These are phyloP conservation scores for Groenewaldozyma salmanticensis DNA, from an alignment of 805 yeast species.

Conservation along the genomic window DNA sequence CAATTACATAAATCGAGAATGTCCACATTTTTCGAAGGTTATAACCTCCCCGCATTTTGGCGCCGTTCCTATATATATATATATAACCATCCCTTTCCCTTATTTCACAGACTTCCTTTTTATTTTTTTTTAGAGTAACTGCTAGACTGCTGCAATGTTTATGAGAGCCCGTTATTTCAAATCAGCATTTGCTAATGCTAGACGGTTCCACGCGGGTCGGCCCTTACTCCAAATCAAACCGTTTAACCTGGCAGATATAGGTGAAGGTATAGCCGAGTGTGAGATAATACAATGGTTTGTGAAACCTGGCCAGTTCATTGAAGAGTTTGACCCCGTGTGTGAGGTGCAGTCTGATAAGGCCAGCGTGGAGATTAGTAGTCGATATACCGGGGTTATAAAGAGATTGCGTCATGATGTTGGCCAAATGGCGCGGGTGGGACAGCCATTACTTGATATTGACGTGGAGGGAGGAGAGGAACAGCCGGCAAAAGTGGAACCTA, in stretches of 20 bases:
- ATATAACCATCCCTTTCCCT: no score
- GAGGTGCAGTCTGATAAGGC: conserved; percentile 30
- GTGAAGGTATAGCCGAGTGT: conserved; percentile 29
- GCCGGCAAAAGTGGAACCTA: conserved; percentile 1
- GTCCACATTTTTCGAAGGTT: no score
- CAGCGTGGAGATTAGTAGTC: conserved; percentile 28
- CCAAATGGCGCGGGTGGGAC: conserved; percentile 28
- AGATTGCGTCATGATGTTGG: conserved; percentile 27
- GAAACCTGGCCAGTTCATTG: conserved; percentile 27
- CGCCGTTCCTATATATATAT: no score
- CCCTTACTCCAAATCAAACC: conserved; percentile 16
- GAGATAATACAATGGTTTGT: conserved; percentile 31
- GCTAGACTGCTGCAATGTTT: no score
- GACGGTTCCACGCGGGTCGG: conserved; percentile 8
- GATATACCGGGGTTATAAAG: conserved; percentile 25
- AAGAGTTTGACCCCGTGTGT: conserved; percentile 28
- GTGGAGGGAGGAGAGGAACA: conserved; percentile 15
- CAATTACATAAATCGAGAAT: no score
- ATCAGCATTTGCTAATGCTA: no score
- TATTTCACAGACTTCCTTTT: no score
- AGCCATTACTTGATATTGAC: conserved; percentile 27
- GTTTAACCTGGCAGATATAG: conserved; percentile 27
- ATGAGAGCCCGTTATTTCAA: no score
- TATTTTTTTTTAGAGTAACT: no score
- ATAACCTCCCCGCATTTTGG: no score